Conservation (phyloP, 2,329 filamentous ascomycete species). For the Aspergillus neotritici region DNA sequence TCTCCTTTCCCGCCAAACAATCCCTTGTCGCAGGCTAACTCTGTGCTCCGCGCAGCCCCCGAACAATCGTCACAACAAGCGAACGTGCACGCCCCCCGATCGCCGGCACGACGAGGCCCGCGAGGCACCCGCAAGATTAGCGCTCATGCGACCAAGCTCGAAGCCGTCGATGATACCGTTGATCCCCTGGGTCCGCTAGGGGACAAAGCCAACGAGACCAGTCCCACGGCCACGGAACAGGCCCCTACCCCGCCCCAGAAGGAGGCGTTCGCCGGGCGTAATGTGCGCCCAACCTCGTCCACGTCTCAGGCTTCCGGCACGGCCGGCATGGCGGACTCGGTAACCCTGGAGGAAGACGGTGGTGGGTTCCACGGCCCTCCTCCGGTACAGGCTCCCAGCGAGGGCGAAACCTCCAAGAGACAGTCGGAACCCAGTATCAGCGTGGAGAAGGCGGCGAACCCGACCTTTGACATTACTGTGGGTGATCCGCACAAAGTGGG, state of each 20-base stretch:
- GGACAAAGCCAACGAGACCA: conserved; percentile 35
- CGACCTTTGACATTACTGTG: conserved; percentile 81
- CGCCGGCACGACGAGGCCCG: conserved; percentile 46
- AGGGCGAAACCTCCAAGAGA: conserved; percentile 42
- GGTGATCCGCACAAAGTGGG: conserved; percentile 98
- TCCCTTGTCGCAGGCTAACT: conserved; percentile 13
- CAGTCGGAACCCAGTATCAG: conserved; percentile 72
- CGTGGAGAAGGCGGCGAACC: conserved; percentile 88
- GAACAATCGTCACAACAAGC: conserved; percentile 29
- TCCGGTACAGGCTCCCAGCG: conserved; percentile 50
- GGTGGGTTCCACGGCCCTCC: conserved; percentile 60
- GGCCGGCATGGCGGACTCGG: conserved; percentile 55
- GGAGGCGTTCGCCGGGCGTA: conserved; percentile 42
- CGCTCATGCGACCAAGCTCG: conserved; percentile 56
- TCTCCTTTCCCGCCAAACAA: conserved; percentile 12
- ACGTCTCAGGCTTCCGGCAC: conserved; percentile 45
- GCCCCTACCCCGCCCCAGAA: conserved; percentile 57
- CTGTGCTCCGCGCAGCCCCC: conserved; percentile 18
- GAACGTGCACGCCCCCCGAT: conserved; percentile 41
- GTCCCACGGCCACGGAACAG: conserved; percentile 43
- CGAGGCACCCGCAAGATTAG: conserved; percentile 53
- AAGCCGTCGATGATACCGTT: conserved; percentile 57
- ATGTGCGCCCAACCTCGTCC: conserved; percentile 33
- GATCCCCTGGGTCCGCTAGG: conserved; percentile 59
- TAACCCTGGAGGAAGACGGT: conserved; percentile 66